A percentile compares a stretch with the other conserved stretches of the same genome.
Conservation (phyloP, 257 asterid species). For the Plantago ovata region DNA sequence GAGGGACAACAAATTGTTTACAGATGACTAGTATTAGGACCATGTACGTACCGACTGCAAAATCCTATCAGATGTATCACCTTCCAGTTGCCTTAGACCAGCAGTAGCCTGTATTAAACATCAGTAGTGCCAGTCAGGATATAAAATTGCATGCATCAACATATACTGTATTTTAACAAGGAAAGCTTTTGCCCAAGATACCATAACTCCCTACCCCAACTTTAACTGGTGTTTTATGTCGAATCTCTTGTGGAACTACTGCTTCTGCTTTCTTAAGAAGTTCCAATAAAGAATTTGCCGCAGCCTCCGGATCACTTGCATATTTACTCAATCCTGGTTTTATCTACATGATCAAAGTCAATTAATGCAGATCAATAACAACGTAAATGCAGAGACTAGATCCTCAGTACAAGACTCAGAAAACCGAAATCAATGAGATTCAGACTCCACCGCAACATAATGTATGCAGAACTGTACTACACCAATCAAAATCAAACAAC, state of each 20-base stretch:
- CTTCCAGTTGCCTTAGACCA: slow-evolving; percentile 77
- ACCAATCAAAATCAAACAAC: no score
- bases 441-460: no score
- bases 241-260: slow-evolving; percentile 53
- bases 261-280: slow-evolving; percentile 67
- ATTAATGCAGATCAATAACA: background rate
- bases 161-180: no score
- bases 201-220: slow-evolving; percentile 59
- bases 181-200: no score
- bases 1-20: background rate
- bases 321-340: slow-evolving; percentile 71
- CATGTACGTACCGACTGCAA: slow-evolving; percentile 62
- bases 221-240: slow-evolving; percentile 49
- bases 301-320: slow-evolving; percentile 57
- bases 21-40: background rate
- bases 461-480: no score
- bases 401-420: background rate
- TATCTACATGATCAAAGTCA: slow-evolving; percentile 40
- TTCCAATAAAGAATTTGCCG: slow-evolving; percentile 54
- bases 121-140: background rate
- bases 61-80: slow-evolving; percentile 71
- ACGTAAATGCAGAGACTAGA: background rate
- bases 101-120: slow-evolving; percentile 74
- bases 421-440: background rate
- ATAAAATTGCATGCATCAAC: no score